Base-by-base conservation (phyloP, 2,329 filamentous ascomycete species). In the Aspergillus oerlinghausenensis region DNA sequence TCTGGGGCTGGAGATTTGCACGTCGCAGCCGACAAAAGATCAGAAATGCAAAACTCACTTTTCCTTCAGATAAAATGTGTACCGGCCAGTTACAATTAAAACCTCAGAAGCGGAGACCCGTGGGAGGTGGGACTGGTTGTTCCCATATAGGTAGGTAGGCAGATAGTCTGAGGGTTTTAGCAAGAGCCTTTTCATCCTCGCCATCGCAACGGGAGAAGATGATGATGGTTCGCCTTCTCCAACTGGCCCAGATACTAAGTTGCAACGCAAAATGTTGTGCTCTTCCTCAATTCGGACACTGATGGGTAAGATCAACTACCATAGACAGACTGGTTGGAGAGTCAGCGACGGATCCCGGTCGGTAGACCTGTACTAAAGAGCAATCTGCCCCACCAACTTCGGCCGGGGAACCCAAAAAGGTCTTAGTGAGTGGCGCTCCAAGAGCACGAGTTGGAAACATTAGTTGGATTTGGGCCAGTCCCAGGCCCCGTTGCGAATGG, bases 361-460 rank as follows among this genome's bases (percentile, higher is more conserved):
- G 11, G 21, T 14, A 21, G 21, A 14, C 23, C 11, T 25, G 26
- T 38, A 49, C 55, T 49, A 58, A 48, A 38, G 42, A 54, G 55
- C 52, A 56, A 52, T 54, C 47, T 28, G 52, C 29, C 55, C 59
- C 60, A 62, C 64, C 49, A 55, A 55, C 55, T 40, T 59, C 63
- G 60, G 63, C 60, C 60, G 63, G 60, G 64, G 60, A 64, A 56
- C 59, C 63, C 61, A 60, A 64, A 62, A 64, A 61, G 54, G 61
- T 60, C 55, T 59, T 61, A 60, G 56, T 55, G 51, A 55, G 63
- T 65, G 62, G 63, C 54, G 60, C 58, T 40, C 58, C 58, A 59
- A 56, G 58, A 61, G 60, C 62, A 67, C 62, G 63, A 67, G 63
- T 62, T 10, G 60, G 60, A 55, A 56, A 57, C 54, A 57, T 51